Base-by-base conservation (phyloP, 2,329 filamentous ascomycete genomes). In the Daldinia eschscholtzii region DNA sequence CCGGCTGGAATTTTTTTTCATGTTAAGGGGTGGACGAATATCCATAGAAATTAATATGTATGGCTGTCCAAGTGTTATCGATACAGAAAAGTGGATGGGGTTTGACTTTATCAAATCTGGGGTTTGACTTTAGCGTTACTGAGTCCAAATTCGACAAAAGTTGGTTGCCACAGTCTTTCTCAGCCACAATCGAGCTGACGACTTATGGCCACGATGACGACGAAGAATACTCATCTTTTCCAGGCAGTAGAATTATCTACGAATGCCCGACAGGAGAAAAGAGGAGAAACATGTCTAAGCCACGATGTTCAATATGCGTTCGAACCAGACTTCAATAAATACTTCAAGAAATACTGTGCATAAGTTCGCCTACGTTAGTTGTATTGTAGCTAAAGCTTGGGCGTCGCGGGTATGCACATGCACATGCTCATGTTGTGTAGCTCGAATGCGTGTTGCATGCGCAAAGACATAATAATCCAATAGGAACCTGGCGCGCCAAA, bases 101-200 rank as follows among this genome's bases (percentile, higher is more conserved):
- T n/a, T n/a, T n/a, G n/a, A n/a, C n/a, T n/a, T n/a, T n/a, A n/a
- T n/a, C n/a, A n/a, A n/a, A n/a, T n/a, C n/a, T n/a, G n/a, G n/a
- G n/a, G n/a, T n/a, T n/a, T n/a, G n/a, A n/a, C n/a, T n/a, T n/a
- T n/a, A n/a, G n/a, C n/a, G n/a, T n/a, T n/a, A n/a, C n/a, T 55
- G 41, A 64, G 41, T 53, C 58, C 50, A 41, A 61, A 37, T 20
- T 60, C 33, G 10, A 66, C 53, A 63, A 71, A 64, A 57, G 37
- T 58, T 20, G 30, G 37, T 71, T 20, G 66, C 69, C 69, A 69
- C 66, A 64, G 2, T 50, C 41, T 33, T 23, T 48, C 63, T 65
- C 66, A 71, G 66, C 66, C 66, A 71, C 68, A 69, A 28, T 26
- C 30, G 7, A 65, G 69, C 69, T 69, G 69, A 71, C 69, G 68